Evolutionary conservation across 1,139 yeast genomes (phyloP).

Genomic region (Zygoascus hellenicus): DNA sequence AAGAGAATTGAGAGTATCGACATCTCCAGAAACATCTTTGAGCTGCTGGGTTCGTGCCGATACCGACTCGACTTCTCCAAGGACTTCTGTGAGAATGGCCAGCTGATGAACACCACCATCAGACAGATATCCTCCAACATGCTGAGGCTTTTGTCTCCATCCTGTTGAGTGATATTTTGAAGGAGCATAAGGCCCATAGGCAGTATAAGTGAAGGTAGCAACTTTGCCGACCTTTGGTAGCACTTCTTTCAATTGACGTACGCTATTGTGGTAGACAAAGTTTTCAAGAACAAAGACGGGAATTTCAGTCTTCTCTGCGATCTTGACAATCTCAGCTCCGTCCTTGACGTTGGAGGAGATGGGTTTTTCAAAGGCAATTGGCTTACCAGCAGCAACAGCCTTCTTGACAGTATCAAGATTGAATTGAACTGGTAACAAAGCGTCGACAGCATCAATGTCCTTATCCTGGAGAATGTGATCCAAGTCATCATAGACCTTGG

Average conservation of each 20-base stretch:
- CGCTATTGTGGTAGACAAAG: conserved; percentile 66
- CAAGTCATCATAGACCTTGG: conserved; percentile 56
- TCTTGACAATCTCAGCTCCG: conserved; percentile 68
- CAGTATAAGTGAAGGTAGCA: conserved; percentile 67
- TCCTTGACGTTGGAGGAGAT: conserved; percentile 79
- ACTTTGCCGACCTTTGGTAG: conserved; percentile 70
- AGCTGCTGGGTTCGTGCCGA: conserved; percentile 73
- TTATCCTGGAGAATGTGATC: conserved; percentile 62
- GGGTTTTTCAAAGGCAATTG: conserved; percentile 81
- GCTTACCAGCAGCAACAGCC: conserved; percentile 66
- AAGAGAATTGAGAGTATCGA: conserved; percentile 71
- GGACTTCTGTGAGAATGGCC: conserved; percentile 75
- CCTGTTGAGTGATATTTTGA: conserved; percentile 52
- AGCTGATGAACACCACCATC: conserved; percentile 97
- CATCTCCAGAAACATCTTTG: conserved; percentile 69
- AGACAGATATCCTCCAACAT: conserved; percentile 82
- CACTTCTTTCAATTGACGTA: conserved; percentile 47
- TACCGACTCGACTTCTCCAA: conserved; percentile 65
- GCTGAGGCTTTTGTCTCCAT: conserved; percentile 89
- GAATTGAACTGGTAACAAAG: conserved; percentile 76
- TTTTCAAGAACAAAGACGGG: conserved; percentile 81
- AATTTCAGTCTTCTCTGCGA: conserved; percentile 51
- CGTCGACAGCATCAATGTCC: conserved; percentile 69
- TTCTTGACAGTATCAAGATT: conserved; percentile 59
- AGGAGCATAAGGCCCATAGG: conserved; percentile 74